phyloP scores from a whole-genome alignment of 1,284 basidiomycete species.

The Amylostereum areolatum region DNA sequence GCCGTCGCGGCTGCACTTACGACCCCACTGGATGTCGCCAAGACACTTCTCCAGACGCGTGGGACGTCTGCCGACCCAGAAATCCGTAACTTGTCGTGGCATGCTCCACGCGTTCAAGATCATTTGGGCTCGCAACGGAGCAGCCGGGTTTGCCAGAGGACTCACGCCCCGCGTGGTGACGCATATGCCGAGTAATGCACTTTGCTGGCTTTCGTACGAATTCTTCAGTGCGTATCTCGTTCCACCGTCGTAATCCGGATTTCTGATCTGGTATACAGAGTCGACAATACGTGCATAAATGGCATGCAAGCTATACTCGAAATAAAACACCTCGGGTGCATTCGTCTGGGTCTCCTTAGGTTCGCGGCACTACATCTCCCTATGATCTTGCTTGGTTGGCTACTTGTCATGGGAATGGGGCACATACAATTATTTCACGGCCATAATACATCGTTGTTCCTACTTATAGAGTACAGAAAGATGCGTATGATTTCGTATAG shows the following conservation, averaged over 20 bases:
- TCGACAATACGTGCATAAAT: conserved; percentile 50
- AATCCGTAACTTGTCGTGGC: conserved; percentile 80
- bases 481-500: too few species aligned
- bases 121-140: conserved; percentile 82
- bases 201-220: conserved; percentile 97
- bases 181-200: conserved; percentile 94
- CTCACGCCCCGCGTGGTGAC: conserved; percentile 90
- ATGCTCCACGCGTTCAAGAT: conserved; percentile 89
- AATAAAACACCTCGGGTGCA: too few species aligned
- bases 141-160: conserved; percentile 84
- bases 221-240: conserved; percentile 78
- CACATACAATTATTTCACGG: too few species aligned
- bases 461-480: too few species aligned
- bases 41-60: conserved; percentile 93
- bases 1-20: conserved; percentile 94
- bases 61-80: conserved; percentile 79
- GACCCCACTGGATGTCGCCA: conserved; percentile 97
- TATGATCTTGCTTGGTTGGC: too few species aligned
- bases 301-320: too few species aligned
- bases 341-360: too few species aligned
- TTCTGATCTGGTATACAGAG: conserved; percentile 36
- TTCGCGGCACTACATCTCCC: too few species aligned
- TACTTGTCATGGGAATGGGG: too few species aligned
- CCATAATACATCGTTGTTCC: too few species aligned
- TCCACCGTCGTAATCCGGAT: neutral